These are phyloP conservation scores for Theileria sp. DNA, from an alignment of 169 alveolate genomes.

Conservation along the genomic window DNA sequence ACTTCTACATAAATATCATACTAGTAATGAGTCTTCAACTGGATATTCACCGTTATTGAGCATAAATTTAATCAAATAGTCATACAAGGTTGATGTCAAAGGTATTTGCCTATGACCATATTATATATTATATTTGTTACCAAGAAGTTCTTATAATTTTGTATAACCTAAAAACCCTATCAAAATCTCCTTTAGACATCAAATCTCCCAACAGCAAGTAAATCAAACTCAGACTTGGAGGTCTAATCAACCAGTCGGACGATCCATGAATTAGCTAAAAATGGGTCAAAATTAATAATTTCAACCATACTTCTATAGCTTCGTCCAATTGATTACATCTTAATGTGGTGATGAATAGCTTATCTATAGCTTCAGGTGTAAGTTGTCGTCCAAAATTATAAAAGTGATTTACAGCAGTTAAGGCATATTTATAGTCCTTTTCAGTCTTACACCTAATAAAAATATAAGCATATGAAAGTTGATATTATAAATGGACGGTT, in stretches of 20 bases:
- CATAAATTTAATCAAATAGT: constrained; percentile 37
- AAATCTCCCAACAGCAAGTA: constrained; percentile 30
- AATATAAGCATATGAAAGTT: not conserved
- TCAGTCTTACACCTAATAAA: constrained; percentile 46
- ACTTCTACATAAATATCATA: constrained; percentile 1
- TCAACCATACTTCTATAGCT: constrained; percentile 37
- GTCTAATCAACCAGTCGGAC: constrained; percentile 53
- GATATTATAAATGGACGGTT: not conserved
- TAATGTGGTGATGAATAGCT: constrained; percentile 44
- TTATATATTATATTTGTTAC: not conserved
- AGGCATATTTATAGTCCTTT: constrained; percentile 52
- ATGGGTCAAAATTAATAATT: not conserved
- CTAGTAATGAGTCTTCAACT: constrained; percentile 53
- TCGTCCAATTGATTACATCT: constrained; percentile 52
- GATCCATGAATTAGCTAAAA: constrained; percentile 44
- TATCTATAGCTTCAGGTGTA: constrained; percentile 54
- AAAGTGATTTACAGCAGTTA: constrained; percentile 55
- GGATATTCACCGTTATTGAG: constrained; percentile 30
- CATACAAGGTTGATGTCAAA: constrained; percentile 8
- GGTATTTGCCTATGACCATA: not conserved
- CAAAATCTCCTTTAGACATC: constrained; percentile 29
- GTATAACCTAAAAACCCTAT: constrained; percentile 25
- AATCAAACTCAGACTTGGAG: constrained; percentile 45
- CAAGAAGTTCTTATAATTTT: constrained; percentile 44
- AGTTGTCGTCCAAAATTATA: constrained; percentile 65